Conservation (phyloP, 352 stramenopile species). For the Phytopythium delawarense region DNA sequence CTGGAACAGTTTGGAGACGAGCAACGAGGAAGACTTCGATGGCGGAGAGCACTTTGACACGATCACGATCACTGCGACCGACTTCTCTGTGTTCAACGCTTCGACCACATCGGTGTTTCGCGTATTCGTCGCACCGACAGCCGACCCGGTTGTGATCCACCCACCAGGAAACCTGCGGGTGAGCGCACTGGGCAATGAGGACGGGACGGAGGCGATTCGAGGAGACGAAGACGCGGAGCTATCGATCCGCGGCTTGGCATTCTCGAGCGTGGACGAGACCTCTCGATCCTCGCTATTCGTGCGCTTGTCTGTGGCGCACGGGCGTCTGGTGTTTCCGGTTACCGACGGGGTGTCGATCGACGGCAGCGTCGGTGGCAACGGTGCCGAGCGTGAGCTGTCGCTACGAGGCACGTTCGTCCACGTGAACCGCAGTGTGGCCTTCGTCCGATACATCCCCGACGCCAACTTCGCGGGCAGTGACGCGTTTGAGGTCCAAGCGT, state of each 20-base stretch:
- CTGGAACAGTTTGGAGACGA: constrained; percentile 62
- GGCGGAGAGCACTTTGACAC: constrained; percentile 38
- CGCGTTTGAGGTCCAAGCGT: constrained; percentile 28
- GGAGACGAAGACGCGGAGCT: constrained; percentile 51
- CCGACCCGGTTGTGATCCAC: constrained; percentile 28
- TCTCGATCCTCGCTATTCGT: constrained; percentile 25
- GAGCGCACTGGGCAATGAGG: constrained; percentile 23
- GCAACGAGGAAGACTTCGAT: constrained; percentile 2
- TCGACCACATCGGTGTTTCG: constrained; percentile 27
- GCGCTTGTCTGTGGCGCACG: constrained; percentile 21
- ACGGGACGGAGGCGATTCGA: constrained; percentile 16
- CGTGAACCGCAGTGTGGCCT: constrained; percentile 34
- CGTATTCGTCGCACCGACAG: constrained; percentile 26
- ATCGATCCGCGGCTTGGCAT: constrained; percentile 19
- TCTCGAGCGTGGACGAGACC: constrained; percentile 47
- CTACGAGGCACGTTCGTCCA: constrained; percentile 38
- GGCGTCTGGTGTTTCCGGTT: constrained; percentile 15
- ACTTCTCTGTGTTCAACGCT: constrained; percentile 31
- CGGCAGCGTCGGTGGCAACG: constrained; percentile 10
- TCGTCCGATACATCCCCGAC: constrained; percentile 36
- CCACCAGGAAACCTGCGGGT: constrained; percentile 20
- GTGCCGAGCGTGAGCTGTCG: constrained; percentile 6
- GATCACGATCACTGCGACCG: constrained; percentile 35
- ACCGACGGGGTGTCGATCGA: constrained; percentile 21
- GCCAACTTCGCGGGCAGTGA: constrained; percentile 45